Base-by-base conservation (phyloP, 805 yeast genomes). In the Candida methanosorbosa region DNA sequence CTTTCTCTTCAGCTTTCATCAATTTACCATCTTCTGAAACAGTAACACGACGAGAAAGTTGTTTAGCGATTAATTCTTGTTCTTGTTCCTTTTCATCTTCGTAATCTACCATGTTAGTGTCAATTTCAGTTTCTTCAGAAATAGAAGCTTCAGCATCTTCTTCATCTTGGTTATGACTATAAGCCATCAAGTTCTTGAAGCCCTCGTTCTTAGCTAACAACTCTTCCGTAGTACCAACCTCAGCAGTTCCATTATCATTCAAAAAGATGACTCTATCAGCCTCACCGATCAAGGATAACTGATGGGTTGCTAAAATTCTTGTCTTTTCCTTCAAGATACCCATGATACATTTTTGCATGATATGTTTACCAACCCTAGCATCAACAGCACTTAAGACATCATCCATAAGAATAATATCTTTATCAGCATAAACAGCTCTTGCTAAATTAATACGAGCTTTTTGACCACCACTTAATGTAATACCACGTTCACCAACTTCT, bases 371-470 rank as follows among this genome's bases (percentile, higher is more conserved):
- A 30, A 83, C 94, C 48, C 82, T 76, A 22, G 90, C 86, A 57
- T 84, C 94, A 7, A 84, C 92, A 6, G 94, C 94, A 59, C 84
- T 75, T 38, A 84, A 64, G 14, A 83, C 86, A 52, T 84, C 94
- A 51, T 84, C 94, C 35, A 84, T 57, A 33, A 84, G 56, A 28
- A 79, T 68, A 18, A 82, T 77, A 48, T 81, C 86, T 17, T 70
- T 69, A 19, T 75, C 66, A 13, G 79, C 73, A 49, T 84, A 84
- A 2, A 81, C 85, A 2, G 90, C 81, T 51, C 94, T 68, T 3
- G 94, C 94, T 39, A 84, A 60, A 49, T 75, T 74, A 35, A 84
- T 72, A 54, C 94, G 69, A 1, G 94, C 90, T 63, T 84, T 84
- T 55, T 84, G 95, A 32, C 95, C 95, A 39, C 95, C 95, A 4